A percentile compares a stretch with the other conserved stretches of the same genome.
Conservation (phyloP, 805 yeast species). For the Lachancea dasiensis region DNA sequence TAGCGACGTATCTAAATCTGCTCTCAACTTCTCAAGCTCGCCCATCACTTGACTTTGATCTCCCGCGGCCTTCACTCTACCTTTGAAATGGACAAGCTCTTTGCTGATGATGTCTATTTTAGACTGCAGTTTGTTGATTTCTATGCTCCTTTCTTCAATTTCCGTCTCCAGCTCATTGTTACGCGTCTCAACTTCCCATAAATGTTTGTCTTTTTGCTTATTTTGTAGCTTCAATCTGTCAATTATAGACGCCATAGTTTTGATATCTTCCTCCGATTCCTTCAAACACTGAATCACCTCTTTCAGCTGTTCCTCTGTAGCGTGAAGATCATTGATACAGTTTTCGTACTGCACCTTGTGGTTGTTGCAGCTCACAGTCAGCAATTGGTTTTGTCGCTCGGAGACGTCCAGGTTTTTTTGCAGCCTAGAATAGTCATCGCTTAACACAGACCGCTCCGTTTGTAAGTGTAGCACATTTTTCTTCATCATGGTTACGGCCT, state of each 20-base stretch:
- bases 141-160: slow-evolving; percentile 50
- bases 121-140: slow-evolving; percentile 44
- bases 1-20: slow-evolving; percentile 47
- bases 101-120: slow-evolving; percentile 48
- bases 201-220: slow-evolving; percentile 46
- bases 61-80: slow-evolving; percentile 36
- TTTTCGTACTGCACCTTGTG: slow-evolving; percentile 71
- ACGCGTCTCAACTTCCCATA: slow-evolving; percentile 49
- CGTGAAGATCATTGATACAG: slow-evolving; percentile 64
- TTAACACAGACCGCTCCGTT: slow-evolving; percentile 33
- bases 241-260: slow-evolving; percentile 46
- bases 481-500: slow-evolving; percentile 39
- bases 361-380: slow-evolving; percentile 48
- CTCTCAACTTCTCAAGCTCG: slow-evolving; percentile 50
- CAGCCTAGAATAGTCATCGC: slow-evolving; percentile 40
- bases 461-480: slow-evolving; percentile 37
- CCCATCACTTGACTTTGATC: slow-evolving; percentile 41
- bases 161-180: slow-evolving; percentile 48
- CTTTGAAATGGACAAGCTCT: slow-evolving; percentile 48
- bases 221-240: slow-evolving; percentile 48
- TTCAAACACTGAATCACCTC: slow-evolving; percentile 45
- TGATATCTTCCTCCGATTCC: slow-evolving; percentile 47
- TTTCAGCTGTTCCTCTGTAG: slow-evolving; percentile 63
- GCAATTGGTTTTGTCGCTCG: slow-evolving; percentile 48
- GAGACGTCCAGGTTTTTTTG: slow-evolving; percentile 54